Conservation (phyloP, 176 grass and related monocot species). For the Melocanna baccifera region DNA sequence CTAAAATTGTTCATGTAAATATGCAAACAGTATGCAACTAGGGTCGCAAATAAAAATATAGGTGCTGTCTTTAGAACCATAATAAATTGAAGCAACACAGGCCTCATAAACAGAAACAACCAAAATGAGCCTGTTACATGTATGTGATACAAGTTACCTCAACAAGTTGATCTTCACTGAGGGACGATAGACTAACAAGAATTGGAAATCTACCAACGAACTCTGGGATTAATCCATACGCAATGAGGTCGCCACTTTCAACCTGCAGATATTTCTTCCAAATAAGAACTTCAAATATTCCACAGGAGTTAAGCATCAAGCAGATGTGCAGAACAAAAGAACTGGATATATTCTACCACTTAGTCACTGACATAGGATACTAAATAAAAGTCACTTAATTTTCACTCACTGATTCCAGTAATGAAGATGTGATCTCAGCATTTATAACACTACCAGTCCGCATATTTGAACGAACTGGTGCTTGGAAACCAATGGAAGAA, state of each 20-base stretch:
- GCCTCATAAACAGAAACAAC: neutral
- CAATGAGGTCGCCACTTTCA: slow-evolving; percentile 70
- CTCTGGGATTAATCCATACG: slow-evolving; percentile 72
- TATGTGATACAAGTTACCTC: slow-evolving; percentile 38
- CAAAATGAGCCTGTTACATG: neutral
- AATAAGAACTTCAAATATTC: neutral
- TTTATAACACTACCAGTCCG: slow-evolving; percentile 43
- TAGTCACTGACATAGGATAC: neutral
- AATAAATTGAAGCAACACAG: neutral
- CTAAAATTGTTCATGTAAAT: neutral
- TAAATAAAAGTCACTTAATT: neutral
- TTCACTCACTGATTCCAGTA: slow-evolving; percentile 67
- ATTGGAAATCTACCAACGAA: slow-evolving; percentile 78
- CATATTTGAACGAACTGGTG: slow-evolving; percentile 75
- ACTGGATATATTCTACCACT: neutral
- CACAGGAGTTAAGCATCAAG: slow-evolving; percentile 1
- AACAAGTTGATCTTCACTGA: slow-evolving; percentile 70
- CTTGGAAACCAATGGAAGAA: slow-evolving; percentile 73
- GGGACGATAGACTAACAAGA: slow-evolving; percentile 68
- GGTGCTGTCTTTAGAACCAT: neutral
- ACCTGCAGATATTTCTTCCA: slow-evolving; percentile 44
- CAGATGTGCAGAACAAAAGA: neutral
- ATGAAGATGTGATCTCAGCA: slow-evolving; percentile 56
- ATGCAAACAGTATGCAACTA: neutral
- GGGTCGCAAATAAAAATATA: neutral